Evolutionary conservation across 2,329 filamentous ascomycete species (phyloP).

Genomic region (Seiridium unicorne): DNA sequence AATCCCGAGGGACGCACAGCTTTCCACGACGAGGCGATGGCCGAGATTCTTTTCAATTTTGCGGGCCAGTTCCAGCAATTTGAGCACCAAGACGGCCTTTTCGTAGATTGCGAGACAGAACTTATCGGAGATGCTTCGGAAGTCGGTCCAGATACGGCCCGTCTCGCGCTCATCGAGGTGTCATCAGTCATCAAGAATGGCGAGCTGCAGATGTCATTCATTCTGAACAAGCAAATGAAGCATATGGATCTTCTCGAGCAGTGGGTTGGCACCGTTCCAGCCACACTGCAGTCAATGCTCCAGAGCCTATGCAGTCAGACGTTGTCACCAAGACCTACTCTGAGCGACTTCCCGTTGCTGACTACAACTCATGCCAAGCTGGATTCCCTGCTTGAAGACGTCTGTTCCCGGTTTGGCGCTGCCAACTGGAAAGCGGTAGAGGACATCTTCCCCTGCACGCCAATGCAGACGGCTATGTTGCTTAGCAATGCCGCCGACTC

Average conservation of each 20-base stretch:
- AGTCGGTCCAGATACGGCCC: conserved; percentile 9
- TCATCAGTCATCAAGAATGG: conserved; percentile 9
- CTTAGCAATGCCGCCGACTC: conserved; percentile 5
- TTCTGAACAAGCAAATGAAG: conserved; percentile 9
- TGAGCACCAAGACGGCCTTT: conserved; percentile 7
- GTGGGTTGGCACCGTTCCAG: conserved; percentile 2
- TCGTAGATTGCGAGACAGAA: conserved; percentile 4
- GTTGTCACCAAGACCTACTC: neutral
- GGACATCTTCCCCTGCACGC: conserved; percentile 9
- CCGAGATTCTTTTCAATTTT: conserved; percentile 32
- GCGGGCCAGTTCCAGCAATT: conserved; percentile 15
- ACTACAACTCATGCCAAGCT: conserved; percentile 2
- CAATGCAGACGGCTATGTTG: conserved; percentile 8
- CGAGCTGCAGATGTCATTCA: conserved; percentile 9
- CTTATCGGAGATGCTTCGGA: conserved; percentile 2
- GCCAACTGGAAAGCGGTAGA: conserved; percentile 2
- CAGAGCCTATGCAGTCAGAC: neutral
- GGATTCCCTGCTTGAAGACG: neutral
- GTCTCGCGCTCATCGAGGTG: conserved; percentile 9
- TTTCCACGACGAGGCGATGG: conserved; percentile 31
- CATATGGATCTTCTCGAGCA: conserved; percentile 1
- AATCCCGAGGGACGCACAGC: conserved; percentile 24
- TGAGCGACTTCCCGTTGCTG: conserved; percentile 9
- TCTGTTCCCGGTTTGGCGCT: neutral
- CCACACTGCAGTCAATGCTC: conserved; percentile 1